A percentile compares a stretch with the other conserved stretches of the same genome.
Conservation (phyloP, 2,329 filamentous ascomycete genomes). For the Aureobasidium sp. region DNA sequence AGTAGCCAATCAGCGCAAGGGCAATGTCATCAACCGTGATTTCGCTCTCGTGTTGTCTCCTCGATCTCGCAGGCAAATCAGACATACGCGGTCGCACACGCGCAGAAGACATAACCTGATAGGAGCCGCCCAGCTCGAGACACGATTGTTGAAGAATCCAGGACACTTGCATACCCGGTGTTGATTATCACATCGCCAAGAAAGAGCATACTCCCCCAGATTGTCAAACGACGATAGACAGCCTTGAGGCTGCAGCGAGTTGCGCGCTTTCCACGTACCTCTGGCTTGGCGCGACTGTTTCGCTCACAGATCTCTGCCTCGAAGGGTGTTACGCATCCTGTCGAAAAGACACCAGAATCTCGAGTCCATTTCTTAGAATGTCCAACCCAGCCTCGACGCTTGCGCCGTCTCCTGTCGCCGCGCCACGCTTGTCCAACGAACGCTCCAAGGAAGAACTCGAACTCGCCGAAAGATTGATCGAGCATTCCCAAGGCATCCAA, state of each 20-base stretch:
- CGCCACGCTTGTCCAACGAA: slow-evolving; percentile 29
- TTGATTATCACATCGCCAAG: neutral
- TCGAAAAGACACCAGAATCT: neutral
- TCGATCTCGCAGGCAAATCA: neutral
- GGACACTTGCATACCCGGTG: neutral
- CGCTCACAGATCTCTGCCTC: neutral
- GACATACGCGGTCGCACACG: neutral
- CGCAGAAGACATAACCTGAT: neutral
- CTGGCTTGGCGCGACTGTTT: neutral
- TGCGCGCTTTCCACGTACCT: neutral
- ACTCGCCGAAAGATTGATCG: slow-evolving; percentile 42
- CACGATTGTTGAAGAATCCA: neutral
- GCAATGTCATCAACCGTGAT: slow-evolving; percentile 6
- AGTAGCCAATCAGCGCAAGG: neutral
- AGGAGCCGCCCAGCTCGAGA: neutral
- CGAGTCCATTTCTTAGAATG: neutral
- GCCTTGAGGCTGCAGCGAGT: neutral
- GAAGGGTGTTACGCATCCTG: neutral
- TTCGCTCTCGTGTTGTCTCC: neutral
- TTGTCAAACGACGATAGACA: neutral
- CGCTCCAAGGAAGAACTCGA: slow-evolving; percentile 45
- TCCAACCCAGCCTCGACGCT: slow-evolving; percentile 3
- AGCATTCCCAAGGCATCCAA: slow-evolving; percentile 35
- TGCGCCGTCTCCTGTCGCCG: neutral
- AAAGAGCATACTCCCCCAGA: neutral